Evolutionary conservation across 2,329 filamentous ascomycete species (phyloP), one percentile per base, ranked within the genome.

Genomic region (Grosmannia huntii): DNA sequence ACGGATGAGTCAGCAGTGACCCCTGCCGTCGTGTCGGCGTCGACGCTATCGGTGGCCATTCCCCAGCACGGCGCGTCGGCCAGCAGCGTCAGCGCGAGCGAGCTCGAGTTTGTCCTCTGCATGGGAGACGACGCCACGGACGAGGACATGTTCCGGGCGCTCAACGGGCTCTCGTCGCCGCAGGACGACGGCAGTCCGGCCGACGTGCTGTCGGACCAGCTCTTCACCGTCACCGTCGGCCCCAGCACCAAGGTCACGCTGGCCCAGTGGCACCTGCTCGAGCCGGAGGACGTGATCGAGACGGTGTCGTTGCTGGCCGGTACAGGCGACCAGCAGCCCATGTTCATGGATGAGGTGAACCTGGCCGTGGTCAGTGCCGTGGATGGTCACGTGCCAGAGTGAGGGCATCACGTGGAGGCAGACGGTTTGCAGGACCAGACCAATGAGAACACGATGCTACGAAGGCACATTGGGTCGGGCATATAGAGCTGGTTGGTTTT

Each of bases 111-210:
- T 67, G 84, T 95, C 12, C 78, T 97, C 56, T 99, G 94, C 71
- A 75, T 91, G 61, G 94, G 94, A 49, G 94, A 99, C 70, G 94
- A 99, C 68, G 95, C 94, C 65, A 99, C 94, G 6, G 94, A 99
- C 68, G 94, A 99, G 79, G 92, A 95, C 85, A 85, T 85, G 83
- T 97, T 97, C 82, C 87, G 89, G 58, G 86, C 90, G 16, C 79
- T 97, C 51, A 84, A 84, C 65, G 76, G 73, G 0, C 69, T 80
- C 5, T 78, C 76, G 2, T 78, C 65, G 0, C 64, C 67, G 10
- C 52, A 62, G 31, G 62, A 67, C 28, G 65, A 64, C 31, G 57
- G 61, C 54, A 69, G 76, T 31, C 79, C 69, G 68, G 70, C 78
- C n/a, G 79, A 70, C 68, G 84, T 72, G 70, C 79, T 67, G 62